Evolutionary conservation across 805 yeast species (phyloP).

Genomic region (Ogataea paraovalis): DNA sequence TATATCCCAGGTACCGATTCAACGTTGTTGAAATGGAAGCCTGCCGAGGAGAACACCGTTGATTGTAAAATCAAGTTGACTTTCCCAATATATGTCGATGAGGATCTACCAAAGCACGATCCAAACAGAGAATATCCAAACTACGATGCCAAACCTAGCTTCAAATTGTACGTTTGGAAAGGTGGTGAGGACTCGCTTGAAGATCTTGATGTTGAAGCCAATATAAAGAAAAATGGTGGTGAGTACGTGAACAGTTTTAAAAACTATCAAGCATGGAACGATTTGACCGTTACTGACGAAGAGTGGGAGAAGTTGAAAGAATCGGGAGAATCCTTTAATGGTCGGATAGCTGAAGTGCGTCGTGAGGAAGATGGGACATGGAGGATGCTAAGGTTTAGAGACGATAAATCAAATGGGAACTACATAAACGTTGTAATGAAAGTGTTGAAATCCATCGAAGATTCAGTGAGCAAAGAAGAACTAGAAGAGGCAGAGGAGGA

Average conservation of each 20-base stretch:
- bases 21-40: constrained; percentile 91
- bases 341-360: constrained; percentile 82
- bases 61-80: constrained; percentile 73
- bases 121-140: constrained; percentile 70
- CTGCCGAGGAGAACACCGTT: constrained; percentile 90
- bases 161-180: constrained; percentile 72
- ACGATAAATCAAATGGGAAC: constrained; percentile 88
- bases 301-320: constrained; percentile 79
- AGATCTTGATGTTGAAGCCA: constrained; percentile 36
- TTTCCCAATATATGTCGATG: constrained; percentile 57
- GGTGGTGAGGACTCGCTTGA: constrained; percentile 41
- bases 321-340: constrained; percentile 78
- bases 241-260: constrained; percentile 31
- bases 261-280: constrained; percentile 63
- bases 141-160: constrained; percentile 74
- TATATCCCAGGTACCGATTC: constrained; percentile 87
- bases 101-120: constrained; percentile 60
- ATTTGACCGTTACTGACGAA: constrained; percentile 55
- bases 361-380: constrained; percentile 66
- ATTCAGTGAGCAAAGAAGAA: constrained; percentile 80
- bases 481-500: constrained; percentile 51
- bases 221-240: constrained; percentile 29
- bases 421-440: constrained; percentile 77
- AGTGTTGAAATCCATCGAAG: constrained; percentile 79
- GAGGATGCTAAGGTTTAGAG: constrained; percentile 85